Percentiles rank a stretch among this genome's conserved stretches.
Evolutionary conservation across 1,139 yeast species (phyloP).

Genomic region (Protomyces gravidus): DNA sequence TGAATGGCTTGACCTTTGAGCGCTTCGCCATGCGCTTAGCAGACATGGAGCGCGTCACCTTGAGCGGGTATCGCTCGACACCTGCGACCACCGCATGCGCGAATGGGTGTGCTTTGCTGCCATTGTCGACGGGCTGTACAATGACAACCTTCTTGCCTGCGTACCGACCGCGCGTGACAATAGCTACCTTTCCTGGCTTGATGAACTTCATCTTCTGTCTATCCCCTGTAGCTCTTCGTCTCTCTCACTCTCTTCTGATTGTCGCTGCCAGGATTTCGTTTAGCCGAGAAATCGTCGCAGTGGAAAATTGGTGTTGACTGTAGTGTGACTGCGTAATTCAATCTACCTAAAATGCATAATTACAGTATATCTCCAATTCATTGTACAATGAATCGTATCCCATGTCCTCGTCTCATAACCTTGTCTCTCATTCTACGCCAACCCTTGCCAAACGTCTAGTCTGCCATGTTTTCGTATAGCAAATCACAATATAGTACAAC

Average conservation of each 20-base stretch:
- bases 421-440: too few species aligned
- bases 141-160: slow-evolving; percentile 99
- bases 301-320: too few species aligned
- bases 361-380: too few species aligned
- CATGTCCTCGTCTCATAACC: too few species aligned
- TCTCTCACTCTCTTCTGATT: too few species aligned
- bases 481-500: not conserved
- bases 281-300: too few species aligned
- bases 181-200: slow-evolving; percentile 50
- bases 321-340: not conserved
- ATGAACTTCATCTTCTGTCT: not conserved
- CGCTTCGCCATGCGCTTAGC: slow-evolving; percentile 96
- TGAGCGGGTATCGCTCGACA: slow-evolving; percentile 97
- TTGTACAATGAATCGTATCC: too few species aligned
- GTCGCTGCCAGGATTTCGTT: too few species aligned
- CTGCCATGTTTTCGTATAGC: not conserved
- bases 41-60: slow-evolving; percentile 92
- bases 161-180: slow-evolving; percentile 99
- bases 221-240: too few species aligned
- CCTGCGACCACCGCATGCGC: slow-evolving; percentile 99
- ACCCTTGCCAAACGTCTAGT: not conserved
- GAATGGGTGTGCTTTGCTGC: slow-evolving; percentile 97
- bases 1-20: slow-evolving; percentile 98
- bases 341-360: too few species aligned
- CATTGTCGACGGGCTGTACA: slow-evolving; percentile 98